Evolutionary conservation across 176 grass and related monocot genomes (phyloP).

Genomic region (Raddia guianensis): DNA sequence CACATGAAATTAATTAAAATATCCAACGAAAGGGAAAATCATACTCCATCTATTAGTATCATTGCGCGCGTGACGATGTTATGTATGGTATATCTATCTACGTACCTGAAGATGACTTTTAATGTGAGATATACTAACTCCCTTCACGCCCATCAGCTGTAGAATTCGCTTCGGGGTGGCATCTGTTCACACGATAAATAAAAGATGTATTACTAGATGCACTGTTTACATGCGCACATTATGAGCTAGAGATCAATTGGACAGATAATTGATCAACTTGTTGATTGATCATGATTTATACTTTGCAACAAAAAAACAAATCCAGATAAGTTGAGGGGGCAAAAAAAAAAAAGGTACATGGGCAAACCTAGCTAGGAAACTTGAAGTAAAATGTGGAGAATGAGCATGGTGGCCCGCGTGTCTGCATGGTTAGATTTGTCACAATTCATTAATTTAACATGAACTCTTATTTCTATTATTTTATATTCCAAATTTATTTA

Average conservation of each 20-base stretch:
- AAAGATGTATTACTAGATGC: not conserved
- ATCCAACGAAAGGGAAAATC: not conserved
- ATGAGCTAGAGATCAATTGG: not conserved
- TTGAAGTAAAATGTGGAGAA: too few species aligned
- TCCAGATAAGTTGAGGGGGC: too few species aligned
- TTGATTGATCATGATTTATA: too few species aligned
- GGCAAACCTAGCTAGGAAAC: too few species aligned
- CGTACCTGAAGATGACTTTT: constrained; percentile 97
- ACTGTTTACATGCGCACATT: not conserved
- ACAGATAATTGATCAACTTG: not conserved
- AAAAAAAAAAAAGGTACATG: too few species aligned
- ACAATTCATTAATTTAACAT: too few species aligned
- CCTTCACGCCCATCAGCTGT: constrained; percentile 72
- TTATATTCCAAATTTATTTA: too few species aligned
- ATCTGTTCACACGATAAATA: constrained; percentile 39
- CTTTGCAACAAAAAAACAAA: too few species aligned
- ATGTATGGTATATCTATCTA: not conserved
- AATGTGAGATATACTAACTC: constrained; percentile 83
- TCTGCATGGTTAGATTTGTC: too few species aligned
- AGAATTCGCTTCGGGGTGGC: constrained; percentile 93
- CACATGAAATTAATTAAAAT: not conserved
- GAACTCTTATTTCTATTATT: too few species aligned
- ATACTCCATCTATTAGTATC: not conserved
- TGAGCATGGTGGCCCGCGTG: too few species aligned
- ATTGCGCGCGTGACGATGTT: not conserved